phyloP scores from a whole-genome alignment of 805 yeast genomes.

The Candida incommunis region DNA sequence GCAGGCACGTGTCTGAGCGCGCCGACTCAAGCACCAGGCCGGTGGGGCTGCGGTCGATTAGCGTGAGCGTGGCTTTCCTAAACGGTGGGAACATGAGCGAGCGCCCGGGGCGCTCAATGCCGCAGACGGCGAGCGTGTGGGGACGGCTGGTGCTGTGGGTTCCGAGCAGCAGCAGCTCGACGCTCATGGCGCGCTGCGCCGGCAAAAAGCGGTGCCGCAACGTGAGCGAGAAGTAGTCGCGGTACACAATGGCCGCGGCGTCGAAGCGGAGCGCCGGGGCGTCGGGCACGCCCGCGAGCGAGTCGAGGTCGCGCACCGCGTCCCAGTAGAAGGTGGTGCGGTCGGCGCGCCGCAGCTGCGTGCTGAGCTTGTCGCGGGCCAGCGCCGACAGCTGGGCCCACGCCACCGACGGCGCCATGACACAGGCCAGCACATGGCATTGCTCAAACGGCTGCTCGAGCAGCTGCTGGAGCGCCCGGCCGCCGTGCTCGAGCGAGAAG shows the following conservation, averaged over 20 bases:
- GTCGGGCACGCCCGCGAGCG: no score
- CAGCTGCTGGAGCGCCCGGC: neutral
- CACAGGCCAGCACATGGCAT: neutral
- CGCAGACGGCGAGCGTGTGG: neutral
- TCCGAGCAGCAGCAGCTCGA: neutral
- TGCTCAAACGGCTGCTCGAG: neutral
- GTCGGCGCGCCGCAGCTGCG: neutral
- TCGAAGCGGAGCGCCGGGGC: neutral
- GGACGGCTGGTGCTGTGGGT: neutral
- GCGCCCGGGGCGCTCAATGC: conserved; percentile 1
- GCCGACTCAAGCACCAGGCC: neutral
- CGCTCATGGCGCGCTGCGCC: neutral
- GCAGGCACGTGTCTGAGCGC: neutral
- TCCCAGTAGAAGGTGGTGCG: neutral
- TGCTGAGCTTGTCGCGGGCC: neutral
- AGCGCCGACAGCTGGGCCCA: neutral
- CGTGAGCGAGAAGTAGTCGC: neutral
- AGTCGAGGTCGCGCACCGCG: neutral
- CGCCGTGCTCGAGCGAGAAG: neutral
- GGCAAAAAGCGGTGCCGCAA: neutral
- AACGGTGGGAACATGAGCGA: neutral
- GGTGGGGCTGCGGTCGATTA: conserved; percentile 1
- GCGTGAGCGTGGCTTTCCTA: neutral
- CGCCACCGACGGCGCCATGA: neutral
- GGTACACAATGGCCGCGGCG: neutral